Conservation (phyloP, 305 asterid genomes). For the Rubia tinctorum region DNA sequence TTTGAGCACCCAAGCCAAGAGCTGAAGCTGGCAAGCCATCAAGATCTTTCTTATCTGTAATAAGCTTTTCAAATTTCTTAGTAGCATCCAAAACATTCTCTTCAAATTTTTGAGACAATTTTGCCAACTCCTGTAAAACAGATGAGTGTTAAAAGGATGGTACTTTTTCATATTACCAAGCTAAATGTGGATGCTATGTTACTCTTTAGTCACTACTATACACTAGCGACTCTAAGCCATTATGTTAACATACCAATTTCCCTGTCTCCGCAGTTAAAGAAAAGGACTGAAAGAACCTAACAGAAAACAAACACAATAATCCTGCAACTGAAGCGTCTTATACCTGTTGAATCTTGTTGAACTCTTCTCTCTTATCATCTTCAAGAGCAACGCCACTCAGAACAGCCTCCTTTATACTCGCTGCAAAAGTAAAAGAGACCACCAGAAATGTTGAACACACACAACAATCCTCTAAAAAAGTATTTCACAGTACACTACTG, state of each 20-base stretch:
- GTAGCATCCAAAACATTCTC: slow-evolving; percentile 97
- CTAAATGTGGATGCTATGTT: background rate
- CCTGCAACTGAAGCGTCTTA: background rate
- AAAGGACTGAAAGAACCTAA: background rate
- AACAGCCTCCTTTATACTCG: slow-evolving; percentile 86
- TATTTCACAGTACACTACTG: background rate
- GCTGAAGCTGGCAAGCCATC: slow-evolving; percentile 89
- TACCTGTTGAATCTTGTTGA: slow-evolving; percentile 93
- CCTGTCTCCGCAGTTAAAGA: background rate
- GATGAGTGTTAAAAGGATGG: slow-evolving; percentile 14
- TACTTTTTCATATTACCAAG: background rate
- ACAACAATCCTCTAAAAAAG: background rate
- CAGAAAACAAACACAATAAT: background rate
- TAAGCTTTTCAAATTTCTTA: slow-evolving; percentile 85
- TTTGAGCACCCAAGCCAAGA: slow-evolving; percentile 97
- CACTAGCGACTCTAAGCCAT: background rate
- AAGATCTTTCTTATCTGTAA: slow-evolving; percentile 79
- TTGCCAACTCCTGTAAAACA: slow-evolving; percentile 70
- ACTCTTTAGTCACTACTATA: no score
- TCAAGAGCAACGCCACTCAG: slow-evolving; percentile 89
- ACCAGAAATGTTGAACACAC: slow-evolving; percentile 8
- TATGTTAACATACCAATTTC: slow-evolving; percentile 1
- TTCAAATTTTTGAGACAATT: slow-evolving; percentile 78
- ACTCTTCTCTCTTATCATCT: slow-evolving; percentile 79
- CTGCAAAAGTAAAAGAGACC: slow-evolving; percentile 43